Conservation (phyloP, 179 eudicot species). For the Silene noctiflora region DNA sequence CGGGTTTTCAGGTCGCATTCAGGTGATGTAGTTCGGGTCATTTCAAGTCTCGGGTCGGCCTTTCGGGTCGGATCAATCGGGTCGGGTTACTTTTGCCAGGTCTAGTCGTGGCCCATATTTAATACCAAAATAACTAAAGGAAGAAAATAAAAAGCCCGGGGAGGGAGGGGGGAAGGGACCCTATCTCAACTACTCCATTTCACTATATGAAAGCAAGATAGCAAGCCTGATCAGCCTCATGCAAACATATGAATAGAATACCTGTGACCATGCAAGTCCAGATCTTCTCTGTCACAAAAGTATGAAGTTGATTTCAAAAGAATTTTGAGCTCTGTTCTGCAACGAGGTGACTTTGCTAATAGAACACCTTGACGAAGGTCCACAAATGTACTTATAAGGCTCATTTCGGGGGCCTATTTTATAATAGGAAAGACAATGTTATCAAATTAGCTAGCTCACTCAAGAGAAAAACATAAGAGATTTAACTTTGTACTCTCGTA, state of each 20-base stretch:
- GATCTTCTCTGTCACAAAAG: slow-evolving; percentile 39
- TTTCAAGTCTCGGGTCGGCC: too few relatives aligned
- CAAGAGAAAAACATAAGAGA: not conserved
- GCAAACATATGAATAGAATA: slow-evolving; percentile 21
- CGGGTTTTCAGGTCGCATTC: too few relatives aligned
- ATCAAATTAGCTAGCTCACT: not conserved
- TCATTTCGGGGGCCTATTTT: slow-evolving; percentile 78
- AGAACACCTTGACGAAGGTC: slow-evolving; percentile 59
- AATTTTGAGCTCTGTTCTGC: slow-evolving; percentile 69
- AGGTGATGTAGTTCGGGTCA: too few relatives aligned
- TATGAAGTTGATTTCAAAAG: slow-evolving; percentile 38
- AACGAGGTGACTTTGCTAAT: slow-evolving; percentile 70
- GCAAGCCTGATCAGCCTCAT: not conserved
- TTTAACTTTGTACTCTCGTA: not conserved
- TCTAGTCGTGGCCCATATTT: too few relatives aligned
- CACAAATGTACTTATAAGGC: slow-evolving; percentile 59
- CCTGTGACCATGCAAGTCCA: slow-evolving; percentile 66
- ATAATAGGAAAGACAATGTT: slow-evolving; percentile 20
- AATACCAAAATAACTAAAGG: not conserved
- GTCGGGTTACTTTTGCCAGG: too few relatives aligned
- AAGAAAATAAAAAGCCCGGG: not conserved
- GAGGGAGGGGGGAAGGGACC: not conserved
- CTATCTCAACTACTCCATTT: not conserved
- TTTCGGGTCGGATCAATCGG: too few relatives aligned
- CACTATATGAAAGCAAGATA: not conserved